Conservation (phyloP, 139 green algal genomes). For the Chlorella vulgaris region DNA sequence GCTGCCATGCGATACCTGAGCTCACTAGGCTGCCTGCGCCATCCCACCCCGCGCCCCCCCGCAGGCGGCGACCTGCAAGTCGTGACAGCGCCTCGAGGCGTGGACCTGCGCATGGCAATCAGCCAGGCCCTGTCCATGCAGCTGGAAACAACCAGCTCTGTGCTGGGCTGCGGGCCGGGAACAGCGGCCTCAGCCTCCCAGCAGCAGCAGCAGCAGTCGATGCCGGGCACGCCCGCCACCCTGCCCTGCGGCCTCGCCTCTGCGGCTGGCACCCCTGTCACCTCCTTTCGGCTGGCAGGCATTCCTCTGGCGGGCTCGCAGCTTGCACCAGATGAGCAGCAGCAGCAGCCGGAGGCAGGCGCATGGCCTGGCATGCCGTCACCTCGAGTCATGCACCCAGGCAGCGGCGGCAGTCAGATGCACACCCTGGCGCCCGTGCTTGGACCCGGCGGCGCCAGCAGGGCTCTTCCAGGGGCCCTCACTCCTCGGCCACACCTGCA, state of each 20-base stretch:
- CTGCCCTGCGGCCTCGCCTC: constrained; percentile 14
- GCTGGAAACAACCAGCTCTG: neutral
- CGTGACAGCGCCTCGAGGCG: constrained; percentile 1
- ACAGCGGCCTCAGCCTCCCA: neutral
- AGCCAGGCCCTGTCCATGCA: constrained; percentile 14
- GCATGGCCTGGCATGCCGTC: too few relatives aligned
- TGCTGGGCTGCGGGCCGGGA: neutral
- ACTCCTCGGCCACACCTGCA: neutral
- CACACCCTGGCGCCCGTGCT: neutral
- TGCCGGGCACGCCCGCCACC: constrained; percentile 10
- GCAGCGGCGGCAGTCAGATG: neutral
- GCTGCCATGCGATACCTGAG: neutral
- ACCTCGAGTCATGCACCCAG: neutral
- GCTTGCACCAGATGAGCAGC: too few relatives aligned
- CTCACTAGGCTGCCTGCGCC: neutral
- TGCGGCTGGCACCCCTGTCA: neutral
- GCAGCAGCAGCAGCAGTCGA: neutral
- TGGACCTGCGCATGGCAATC: constrained; percentile 14
- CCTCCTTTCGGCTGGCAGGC: neutral
- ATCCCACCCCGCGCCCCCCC: too few relatives aligned
- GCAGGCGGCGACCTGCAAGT: constrained; percentile 23
- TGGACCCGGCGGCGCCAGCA: neutral
- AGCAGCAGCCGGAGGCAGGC: constrained; percentile 1
- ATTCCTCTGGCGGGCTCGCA: neutral
- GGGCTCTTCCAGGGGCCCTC: neutral